Base-by-base conservation (phyloP, 305 asterid genomes). In the Fraxinus paxiana region DNA sequence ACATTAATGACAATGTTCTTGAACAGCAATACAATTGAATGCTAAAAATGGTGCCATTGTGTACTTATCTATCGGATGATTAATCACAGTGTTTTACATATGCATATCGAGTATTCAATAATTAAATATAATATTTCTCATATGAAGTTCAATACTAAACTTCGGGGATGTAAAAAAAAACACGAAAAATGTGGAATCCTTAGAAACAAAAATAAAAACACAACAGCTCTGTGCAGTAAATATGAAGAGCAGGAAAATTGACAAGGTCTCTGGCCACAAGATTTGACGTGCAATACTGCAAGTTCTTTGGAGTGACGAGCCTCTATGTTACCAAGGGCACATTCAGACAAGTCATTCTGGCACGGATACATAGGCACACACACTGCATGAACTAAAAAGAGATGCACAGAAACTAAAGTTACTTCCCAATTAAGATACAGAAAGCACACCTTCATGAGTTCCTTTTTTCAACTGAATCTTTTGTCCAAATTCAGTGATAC, bases 391-490 rank as follows among this genome's bases (percentile, higher is more conserved):
- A 54, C 24, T 54, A 54, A 51, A 31, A 41, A 80, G 33, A 61
- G 34, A 63, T 0, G n/a, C 7, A 63, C 30, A 20, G n/a, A 24
- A 63, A 69, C 38, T 15, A 31, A 12, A 61, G 77, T 63, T 46
- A 65, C 79, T 67, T 33, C 54, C 46, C 83, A 74, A 75, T 59
- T 22, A 56, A 63, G 83, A 61, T 74, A 33, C 37, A 59, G 81
- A 77, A 59, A 67, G 34, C 83, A 77, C 79, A 94, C 99, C 99
- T 90, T 91, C 99, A 74, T 77, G 89, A 77, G 83, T 77, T 77
- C 90, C 92, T 88, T 95, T 96, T 88, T 92, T 95, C 82, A 83
- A 75, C 74, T 88, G 93, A 86, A 91, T 75, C 76, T 90, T 92
- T 86, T 82, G 92, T 38, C 96, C 96, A 63, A 94, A 92, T 79